phyloP scores from a whole-genome alignment of 495 filamentous ascomycete species.

The Annulohypoxylon bovei region DNA sequence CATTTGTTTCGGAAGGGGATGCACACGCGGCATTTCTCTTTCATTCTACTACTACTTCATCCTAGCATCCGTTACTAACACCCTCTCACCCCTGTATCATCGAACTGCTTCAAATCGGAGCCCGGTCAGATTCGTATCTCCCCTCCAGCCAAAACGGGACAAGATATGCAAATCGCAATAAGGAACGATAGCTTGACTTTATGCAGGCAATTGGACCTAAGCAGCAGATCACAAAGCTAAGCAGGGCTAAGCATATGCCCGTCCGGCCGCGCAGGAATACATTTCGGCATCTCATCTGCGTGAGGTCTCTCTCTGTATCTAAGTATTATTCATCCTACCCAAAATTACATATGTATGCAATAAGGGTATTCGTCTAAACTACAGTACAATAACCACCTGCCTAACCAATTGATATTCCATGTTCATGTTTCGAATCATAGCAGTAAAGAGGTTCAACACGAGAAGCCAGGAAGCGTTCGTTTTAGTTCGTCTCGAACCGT shows the following conservation, averaged over 20 bases:
- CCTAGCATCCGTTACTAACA: slow-evolving; percentile 19
- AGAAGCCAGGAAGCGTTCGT: slow-evolving; percentile 31
- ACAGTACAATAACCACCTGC: background rate
- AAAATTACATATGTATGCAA: background rate
- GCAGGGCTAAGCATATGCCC: background rate
- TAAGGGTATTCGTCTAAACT: background rate
- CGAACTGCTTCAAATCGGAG: slow-evolving; percentile 31
- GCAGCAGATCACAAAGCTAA: slow-evolving; percentile 10
- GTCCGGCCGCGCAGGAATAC: slow-evolving; percentile 1
- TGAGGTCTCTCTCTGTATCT: background rate
- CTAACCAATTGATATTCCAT: slow-evolving; percentile 11
- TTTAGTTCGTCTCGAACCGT: slow-evolving; percentile 27
- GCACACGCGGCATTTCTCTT: slow-evolving; percentile 21
- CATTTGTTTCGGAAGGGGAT: slow-evolving; percentile 31
- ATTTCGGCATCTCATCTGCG: background rate
- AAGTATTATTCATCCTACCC: background rate
- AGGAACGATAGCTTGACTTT: background rate
- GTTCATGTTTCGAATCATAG: slow-evolving; percentile 17
- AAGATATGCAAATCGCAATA: slow-evolving; percentile 34
- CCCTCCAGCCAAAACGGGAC: slow-evolving; percentile 29
- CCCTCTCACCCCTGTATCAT: slow-evolving; percentile 23
- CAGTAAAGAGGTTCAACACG: slow-evolving; percentile 27
- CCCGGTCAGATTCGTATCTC: slow-evolving; percentile 31
- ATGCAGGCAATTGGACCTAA: slow-evolving; percentile 22
- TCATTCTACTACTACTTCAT: slow-evolving; percentile 5